A percentile compares a stretch with the other conserved stretches of the same genome.
These are phyloP conservation scores for Chenopodium quinoa DNA, from an alignment of 148 eudicot genomes.

Conservation along the genomic window DNA sequence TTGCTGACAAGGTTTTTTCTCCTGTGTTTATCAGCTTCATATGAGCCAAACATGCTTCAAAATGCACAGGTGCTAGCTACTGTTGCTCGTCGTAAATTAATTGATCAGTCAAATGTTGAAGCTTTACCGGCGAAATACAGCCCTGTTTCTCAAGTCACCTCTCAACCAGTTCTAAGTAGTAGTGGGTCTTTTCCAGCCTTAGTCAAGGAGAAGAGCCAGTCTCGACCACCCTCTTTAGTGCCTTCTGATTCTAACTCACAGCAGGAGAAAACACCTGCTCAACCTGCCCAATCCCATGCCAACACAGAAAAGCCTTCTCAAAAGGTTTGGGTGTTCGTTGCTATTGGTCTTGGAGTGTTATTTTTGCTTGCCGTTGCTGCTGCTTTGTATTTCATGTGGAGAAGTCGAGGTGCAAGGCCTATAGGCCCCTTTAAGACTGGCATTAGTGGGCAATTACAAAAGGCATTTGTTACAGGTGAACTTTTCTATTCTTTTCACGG, in stretches of 20 bases:
- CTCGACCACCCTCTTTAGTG: conserved; percentile 15
- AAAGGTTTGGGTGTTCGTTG: conserved; percentile 52
- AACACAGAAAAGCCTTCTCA: conserved; percentile 29
- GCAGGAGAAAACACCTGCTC: conserved; percentile 18
- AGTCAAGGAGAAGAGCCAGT: conserved; percentile 30
- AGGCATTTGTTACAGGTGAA: conserved; percentile 89
- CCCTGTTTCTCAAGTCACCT: conserved; percentile 24
- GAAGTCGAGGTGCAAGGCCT: conserved; percentile 51
- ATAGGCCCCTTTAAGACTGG: conserved; percentile 92
- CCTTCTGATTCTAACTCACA: conserved; percentile 33
- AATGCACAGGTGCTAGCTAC: conserved; percentile 27
- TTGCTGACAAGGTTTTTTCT: background rate
- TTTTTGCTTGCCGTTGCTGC: conserved; percentile 41
- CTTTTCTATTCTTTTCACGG: conserved; percentile 5
- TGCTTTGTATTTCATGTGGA: conserved; percentile 37
- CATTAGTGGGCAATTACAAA: conserved; percentile 94
- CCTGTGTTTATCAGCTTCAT: conserved; percentile 35
- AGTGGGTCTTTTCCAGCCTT: conserved; percentile 89
- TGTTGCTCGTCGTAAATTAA: conserved; percentile 50
- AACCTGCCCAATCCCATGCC: conserved; percentile 16
- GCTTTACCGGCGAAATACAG: conserved; percentile 43
- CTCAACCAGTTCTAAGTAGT: conserved; percentile 53
- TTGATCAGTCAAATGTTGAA: conserved; percentile 67
- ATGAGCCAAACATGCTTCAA: conserved; percentile 28
- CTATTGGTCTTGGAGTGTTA: conserved; percentile 36